Conservation (phyloP, 2,329 filamentous ascomycete genomes). For the Xylaria polymorpha region DNA sequence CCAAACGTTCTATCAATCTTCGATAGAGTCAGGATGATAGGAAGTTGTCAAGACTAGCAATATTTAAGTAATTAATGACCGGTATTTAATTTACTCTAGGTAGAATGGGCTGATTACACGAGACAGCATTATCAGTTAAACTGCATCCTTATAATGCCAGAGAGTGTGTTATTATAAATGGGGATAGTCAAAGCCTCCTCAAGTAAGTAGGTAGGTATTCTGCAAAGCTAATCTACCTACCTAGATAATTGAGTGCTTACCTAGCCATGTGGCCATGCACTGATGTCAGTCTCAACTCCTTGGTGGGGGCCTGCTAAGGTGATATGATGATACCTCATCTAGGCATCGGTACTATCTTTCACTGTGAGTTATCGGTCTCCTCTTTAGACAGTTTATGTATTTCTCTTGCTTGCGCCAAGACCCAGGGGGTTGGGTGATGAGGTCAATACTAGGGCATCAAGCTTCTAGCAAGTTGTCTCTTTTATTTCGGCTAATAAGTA, state of each 20-base stretch:
- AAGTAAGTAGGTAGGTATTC: no score
- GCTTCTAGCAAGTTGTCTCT: background rate
- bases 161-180: conserved; percentile 3
- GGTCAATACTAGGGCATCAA: conserved; percentile 2
- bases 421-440: background rate
- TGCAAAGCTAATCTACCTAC: no score
- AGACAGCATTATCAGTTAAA: no score
- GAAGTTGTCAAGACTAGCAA: background rate
- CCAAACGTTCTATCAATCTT: background rate
- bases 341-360: conserved; percentile 24
- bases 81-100: no score
- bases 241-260: background rate
- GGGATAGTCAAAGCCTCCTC: background rate
- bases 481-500: background rate
- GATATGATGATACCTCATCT: conserved; percentile 22
- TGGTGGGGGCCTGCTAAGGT: conserved; percentile 32
- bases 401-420: background rate
- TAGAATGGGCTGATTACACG: no score
- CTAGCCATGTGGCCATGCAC: background rate
- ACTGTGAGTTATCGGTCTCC: conserved; percentile 6
- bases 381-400: background rate
- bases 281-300: background rate
- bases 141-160: background rate
- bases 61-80: no score
- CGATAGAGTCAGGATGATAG: background rate